These are phyloP conservation scores for Nigrospora osmanthi DNA, from an alignment of 2,329 filamentous ascomycete genomes.

Conservation along the genomic window DNA sequence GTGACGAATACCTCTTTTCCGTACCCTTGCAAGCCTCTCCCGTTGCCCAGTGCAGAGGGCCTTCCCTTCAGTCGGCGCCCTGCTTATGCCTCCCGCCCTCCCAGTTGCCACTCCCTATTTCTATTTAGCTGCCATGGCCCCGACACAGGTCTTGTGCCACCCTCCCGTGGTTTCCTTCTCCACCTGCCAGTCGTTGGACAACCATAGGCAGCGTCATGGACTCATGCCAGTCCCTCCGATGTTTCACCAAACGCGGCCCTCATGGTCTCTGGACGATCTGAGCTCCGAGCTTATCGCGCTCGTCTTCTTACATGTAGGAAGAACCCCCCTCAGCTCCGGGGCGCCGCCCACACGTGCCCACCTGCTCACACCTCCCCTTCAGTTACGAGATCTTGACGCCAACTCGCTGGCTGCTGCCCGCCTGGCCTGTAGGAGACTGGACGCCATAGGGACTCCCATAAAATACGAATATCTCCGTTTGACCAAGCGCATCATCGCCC, in stretches of 20 bases:
- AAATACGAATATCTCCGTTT: slow-evolving; percentile 29
- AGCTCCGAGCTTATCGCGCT: slow-evolving; percentile 34
- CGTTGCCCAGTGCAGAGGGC: too few relatives aligned
- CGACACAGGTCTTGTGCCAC: slow-evolving; percentile 4
- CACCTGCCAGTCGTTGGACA: slow-evolving; percentile 2
- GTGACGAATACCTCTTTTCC: too few relatives aligned
- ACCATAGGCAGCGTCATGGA: slow-evolving; percentile 1
- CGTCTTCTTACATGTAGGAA: slow-evolving; percentile 31
- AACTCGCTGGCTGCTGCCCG: slow-evolving; percentile 24
- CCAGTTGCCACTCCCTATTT: too few relatives aligned
- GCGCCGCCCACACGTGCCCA: neutral
- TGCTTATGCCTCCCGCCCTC: neutral
- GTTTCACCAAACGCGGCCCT: slow-evolving; percentile 3
- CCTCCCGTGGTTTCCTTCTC: slow-evolving; percentile 5
- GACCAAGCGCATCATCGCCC: slow-evolving; percentile 27
- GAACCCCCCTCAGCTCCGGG: neutral
- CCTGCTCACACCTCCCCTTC: neutral
- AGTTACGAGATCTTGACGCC: slow-evolving; percentile 31
- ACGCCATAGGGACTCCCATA: slow-evolving; percentile 33
- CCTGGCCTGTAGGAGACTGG: slow-evolving; percentile 29
- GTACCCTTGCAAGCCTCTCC: too few relatives aligned
- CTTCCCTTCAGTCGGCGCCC: too few relatives aligned
- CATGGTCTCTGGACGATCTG: slow-evolving; percentile 24
- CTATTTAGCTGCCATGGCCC: slow-evolving; percentile 2
- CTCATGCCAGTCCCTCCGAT: slow-evolving; percentile 9